Conservation (phyloP, 164 flowering plant species). For the Vitis vinifera region ASM3070453v1 NC_081814.1:7453501-7454000, state of each 20-base stretch:
- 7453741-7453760: slow-evolving; percentile 12
- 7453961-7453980: slow-evolving; percentile 64
- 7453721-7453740: not conserved
- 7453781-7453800: slow-evolving; percentile 34
- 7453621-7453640: not conserved
- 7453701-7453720: slow-evolving; percentile 5
- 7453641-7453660: slow-evolving; percentile 12
- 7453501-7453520: too few species aligned
- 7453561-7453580: too few species aligned
- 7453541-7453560: too few species aligned
- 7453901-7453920: slow-evolving; percentile 71
- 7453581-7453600: too few species aligned
- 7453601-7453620: too few species aligned
- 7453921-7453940: slow-evolving; percentile 50
- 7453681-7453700: slow-evolving; percentile 13
- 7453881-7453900: slow-evolving; percentile 55
- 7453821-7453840: slow-evolving; percentile 55
- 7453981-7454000: slow-evolving; percentile 76
- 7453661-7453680: slow-evolving; percentile 30
- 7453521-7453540: too few species aligned
- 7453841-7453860: slow-evolving; percentile 75
- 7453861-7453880: slow-evolving; percentile 67
- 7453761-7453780: slow-evolving; percentile 13
- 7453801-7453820: slow-evolving; percentile 66
- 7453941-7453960: slow-evolving; percentile 61